Evolutionary conservation across 2,329 filamentous ascomycete species (phyloP).

Genomic region (Emmonsiellopsis sp.): DNA sequence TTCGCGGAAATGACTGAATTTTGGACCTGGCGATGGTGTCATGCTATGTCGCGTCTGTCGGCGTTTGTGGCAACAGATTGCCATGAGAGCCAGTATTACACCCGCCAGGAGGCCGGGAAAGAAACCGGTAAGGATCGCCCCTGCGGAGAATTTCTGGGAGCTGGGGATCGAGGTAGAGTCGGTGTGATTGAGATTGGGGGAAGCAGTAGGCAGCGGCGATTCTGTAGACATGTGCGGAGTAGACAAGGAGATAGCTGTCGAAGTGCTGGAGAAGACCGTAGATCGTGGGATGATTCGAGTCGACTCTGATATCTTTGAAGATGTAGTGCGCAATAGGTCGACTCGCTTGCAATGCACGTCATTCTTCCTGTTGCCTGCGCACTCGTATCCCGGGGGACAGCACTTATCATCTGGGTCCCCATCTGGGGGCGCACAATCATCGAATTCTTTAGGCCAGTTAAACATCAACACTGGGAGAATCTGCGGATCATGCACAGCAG

Average conservation of each 20-base stretch:
- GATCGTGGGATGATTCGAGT: conserved; percentile 8
- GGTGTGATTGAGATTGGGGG: conserved; percentile 13
- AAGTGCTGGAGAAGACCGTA: conserved; percentile 12
- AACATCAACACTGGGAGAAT: too few species aligned
- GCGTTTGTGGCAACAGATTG: conserved; percentile 32
- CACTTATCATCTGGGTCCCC: too few species aligned
- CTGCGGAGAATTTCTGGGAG: conserved; percentile 31
- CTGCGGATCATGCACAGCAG: too few species aligned
- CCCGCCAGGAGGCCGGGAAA: conserved; percentile 38
- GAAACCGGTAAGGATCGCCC: conserved; percentile 35
- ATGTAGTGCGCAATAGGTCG: too few species aligned
- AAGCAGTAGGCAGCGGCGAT: conserved; percentile 11
- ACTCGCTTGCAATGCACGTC: too few species aligned
- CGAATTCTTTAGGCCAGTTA: too few species aligned
- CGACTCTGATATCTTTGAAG: conserved; percentile 4
- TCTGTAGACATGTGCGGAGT: conserved; percentile 1
- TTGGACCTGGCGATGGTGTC: conserved; percentile 10
- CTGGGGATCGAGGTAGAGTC: conserved; percentile 13
- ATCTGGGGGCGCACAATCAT: too few species aligned
- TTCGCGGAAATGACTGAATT: conserved; percentile 19
- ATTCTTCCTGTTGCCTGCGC: conserved; percentile 19
- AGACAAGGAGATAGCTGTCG: conserved; percentile 7
- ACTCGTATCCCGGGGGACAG: conserved; percentile 35
- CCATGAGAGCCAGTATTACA: conserved; percentile 43
- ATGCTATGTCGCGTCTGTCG: conserved; percentile 12